Evolutionary conservation across 2,329 filamentous ascomycete genomes (phyloP), one percentile per base, ranked within the genome.

Genomic region (Colletotrichum aenigma): DNA sequence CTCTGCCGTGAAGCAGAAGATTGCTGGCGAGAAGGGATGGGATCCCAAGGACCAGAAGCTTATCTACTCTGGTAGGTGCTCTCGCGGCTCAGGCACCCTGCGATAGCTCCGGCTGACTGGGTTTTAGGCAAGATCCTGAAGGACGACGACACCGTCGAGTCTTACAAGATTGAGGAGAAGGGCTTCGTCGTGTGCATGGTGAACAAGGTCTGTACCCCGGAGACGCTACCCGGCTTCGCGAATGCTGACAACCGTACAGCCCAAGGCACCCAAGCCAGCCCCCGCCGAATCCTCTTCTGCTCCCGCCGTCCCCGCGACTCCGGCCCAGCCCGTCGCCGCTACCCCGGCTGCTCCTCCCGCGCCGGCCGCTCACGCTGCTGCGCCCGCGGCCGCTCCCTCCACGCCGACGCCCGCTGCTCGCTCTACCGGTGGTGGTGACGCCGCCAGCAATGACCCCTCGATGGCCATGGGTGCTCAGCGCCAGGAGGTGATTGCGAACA

Each of bases 111-210:
- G 48, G 65, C 71, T 74, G 69, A 77, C 36, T 28, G 32, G 56
- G 15, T 32, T 28, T 72, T 81, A 98, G 96, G 97, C 88, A 99
- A 99, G 89, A 98, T 99, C 81, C 89, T 99, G 79, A 96, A 98
- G 87, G 96, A 99, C 94, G 95, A 96, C 77, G 97, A 98, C 83
- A 98, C 96, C 4, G 94, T 99, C 80, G 95, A 96, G 86, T 96
- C 95, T 55, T 98, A 98, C 89, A 98, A 95, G 87, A 98, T 99
- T 78, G 96, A 99, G 87, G 97, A 98, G 91, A 99, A 98, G 90
- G 97, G 97, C 48, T 99, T 98, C 85, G 96, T 99, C 81, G 97
- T 99, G 76, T 99, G 97, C 88, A 98, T 99, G 93, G 93, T 98
- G 81, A 95, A 95, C 84, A 98, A 98, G 94, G 96, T 98, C 88